Percentiles rank a stretch among this genome's conserved stretches.
Conservation (phyloP, 2,329 filamentous ascomycete species). For the Xylariaceae sp. region DNA sequence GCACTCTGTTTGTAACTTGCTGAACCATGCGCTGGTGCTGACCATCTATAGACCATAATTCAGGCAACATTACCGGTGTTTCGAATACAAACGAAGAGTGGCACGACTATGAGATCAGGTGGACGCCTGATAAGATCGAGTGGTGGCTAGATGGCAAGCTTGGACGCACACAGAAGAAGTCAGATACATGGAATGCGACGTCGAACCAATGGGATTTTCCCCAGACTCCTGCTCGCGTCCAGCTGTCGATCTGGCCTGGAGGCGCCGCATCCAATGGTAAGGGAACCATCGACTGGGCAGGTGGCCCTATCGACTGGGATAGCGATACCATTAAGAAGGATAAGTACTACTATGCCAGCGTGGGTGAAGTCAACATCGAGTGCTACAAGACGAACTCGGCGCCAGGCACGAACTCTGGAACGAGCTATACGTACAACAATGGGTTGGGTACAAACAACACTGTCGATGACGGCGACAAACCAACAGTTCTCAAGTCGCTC, state of each 20-base stretch:
- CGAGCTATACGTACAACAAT: constrained; percentile 78
- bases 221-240: constrained; percentile 88
- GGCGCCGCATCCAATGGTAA: constrained; percentile 78
- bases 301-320: constrained; percentile 88
- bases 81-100: constrained; percentile 77
- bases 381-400: constrained; percentile 74
- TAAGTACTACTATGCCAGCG: constrained; percentile 87
- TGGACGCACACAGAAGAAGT: constrained; percentile 75
- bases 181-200: constrained; percentile 86
- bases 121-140: constrained; percentile 83
- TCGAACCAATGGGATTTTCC: constrained; percentile 84
- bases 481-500: constrained; percentile 79
- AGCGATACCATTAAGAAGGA: constrained; percentile 78
- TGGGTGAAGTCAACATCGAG: constrained; percentile 78
- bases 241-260: constrained; percentile 96
- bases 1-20: constrained; percentile 42
- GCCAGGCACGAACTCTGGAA: constrained; percentile 73
- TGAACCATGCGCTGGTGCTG: constrained; percentile 8
- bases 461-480: constrained; percentile 75
- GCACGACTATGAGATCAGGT: constrained; percentile 93
- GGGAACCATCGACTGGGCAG: constrained; percentile 91
- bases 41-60: constrained; percentile 70
- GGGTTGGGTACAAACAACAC: constrained; percentile 74
- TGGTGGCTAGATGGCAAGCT: constrained; percentile 87
- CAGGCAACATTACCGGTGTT: constrained; percentile 68